Conservation (phyloP, 2,329 filamentous ascomycete genomes). For the Clathrospora elynae region DNA sequence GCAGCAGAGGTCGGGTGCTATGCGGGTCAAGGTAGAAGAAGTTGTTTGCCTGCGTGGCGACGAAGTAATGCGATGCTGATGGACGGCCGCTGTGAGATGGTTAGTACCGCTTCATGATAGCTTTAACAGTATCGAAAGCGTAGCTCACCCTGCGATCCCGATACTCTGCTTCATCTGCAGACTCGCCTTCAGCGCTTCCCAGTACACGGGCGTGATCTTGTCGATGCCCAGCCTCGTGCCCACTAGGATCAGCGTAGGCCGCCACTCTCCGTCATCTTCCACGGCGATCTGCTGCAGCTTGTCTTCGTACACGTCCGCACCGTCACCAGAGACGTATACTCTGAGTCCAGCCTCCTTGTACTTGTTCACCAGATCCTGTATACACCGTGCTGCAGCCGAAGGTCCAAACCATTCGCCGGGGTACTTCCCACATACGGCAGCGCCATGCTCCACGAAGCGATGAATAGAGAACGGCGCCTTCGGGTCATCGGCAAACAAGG, state of each 20-base stretch:
- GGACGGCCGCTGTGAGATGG: constrained; percentile 73
- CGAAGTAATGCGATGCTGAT: constrained; percentile 82
- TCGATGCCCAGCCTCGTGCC: constrained; percentile 91
- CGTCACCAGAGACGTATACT: constrained; percentile 89
- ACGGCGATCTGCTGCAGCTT: constrained; percentile 79
- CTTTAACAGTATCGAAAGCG: background rate
- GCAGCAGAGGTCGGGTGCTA: constrained; percentile 75
- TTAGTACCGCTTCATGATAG: constrained; percentile 15
- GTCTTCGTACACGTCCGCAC: constrained; percentile 91
- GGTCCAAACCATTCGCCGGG: constrained; percentile 99
- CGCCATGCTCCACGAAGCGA: constrained; percentile 88
- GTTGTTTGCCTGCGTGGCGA: constrained; percentile 72
- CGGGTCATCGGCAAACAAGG: constrained; percentile 85
- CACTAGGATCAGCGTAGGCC: constrained; percentile 85
- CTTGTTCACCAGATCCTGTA: constrained; percentile 77
- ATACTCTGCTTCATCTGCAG: constrained; percentile 91
- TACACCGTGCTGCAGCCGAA: constrained; percentile 92
- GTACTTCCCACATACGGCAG: constrained; percentile 85
- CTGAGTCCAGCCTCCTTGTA: constrained; percentile 67
- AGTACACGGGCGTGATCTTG: constrained; percentile 91
- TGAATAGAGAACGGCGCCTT: constrained; percentile 92
- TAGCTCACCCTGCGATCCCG: constrained; percentile 84
- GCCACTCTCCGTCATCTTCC: constrained; percentile 67
- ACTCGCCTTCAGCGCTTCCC: constrained; percentile 85
- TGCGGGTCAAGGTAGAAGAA: constrained; percentile 98